Base-by-base conservation (phyloP, 306 rosid genomes). In the Ammopiptanthus mongolicus region DNA sequence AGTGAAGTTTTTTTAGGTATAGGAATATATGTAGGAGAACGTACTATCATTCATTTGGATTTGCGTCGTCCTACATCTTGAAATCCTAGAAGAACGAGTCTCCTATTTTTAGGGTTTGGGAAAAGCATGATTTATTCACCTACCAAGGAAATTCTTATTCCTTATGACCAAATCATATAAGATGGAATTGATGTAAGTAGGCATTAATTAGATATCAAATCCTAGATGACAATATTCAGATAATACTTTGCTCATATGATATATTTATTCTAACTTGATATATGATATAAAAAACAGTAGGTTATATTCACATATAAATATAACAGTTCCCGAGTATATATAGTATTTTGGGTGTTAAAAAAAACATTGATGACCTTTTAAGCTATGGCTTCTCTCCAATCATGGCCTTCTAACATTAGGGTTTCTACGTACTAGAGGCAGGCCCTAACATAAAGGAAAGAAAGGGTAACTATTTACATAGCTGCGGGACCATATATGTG, bases 401-500 rank as follows among this genome's bases (percentile, higher is more conserved):
- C 15, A 84, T 80, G 80, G 68, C 79, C 64, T 41, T 71, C 63
- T 77, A 22, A 15, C 81, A 78, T 81, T 85, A 81, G 85, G 83
- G 85, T 84, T 77, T 81, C 78, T 75, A 61, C 81, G 81, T 81
- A 75, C 34, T 62, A 64, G 80, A 65, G 83, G 78, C 74, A 77
- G 63, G 22, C 28, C 59, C 81, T 72, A 84, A 78, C 81, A 61
- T 41, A 48, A 84, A 80, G 84, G 84, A 82, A 76, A 73, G 14
- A 81, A 78, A 73, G 56, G 65, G 71, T 17, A 77, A 84, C 74
- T 55, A 78, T 77, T 74, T 76, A 78, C 73, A 78, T 78, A 81
- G 86, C 37, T 81, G 83, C 77, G 84, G 86, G 88, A 74, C 84
- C 86, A 81, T 69, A 69, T 81, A 69, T 78, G 73, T 68, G 75